phyloP scores from a whole-genome alignment of 352 stramenopile genomes.

The Phytophthora nicotianae region DNA sequence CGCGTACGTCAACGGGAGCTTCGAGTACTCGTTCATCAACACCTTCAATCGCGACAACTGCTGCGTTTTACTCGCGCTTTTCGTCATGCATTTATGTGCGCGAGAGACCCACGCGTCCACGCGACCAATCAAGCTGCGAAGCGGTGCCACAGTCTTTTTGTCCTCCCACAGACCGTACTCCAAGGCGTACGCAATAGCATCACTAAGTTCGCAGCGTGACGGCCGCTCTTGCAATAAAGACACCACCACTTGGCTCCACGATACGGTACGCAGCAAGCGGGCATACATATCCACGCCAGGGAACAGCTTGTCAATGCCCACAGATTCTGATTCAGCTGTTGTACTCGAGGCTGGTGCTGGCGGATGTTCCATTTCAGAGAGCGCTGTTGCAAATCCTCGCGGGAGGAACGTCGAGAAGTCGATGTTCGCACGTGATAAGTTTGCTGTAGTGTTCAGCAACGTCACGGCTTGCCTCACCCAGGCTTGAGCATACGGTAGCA shows the following conservation, averaged over 20 bases:
- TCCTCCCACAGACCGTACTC: conserved; percentile 71
- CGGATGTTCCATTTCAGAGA: conserved; percentile 37
- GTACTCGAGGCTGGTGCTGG: conserved; percentile 10
- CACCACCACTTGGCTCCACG: conserved; percentile 78
- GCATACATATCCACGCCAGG: conserved; percentile 68
- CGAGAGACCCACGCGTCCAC: conserved; percentile 85
- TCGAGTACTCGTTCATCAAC: conserved; percentile 89
- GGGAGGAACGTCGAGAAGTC: conserved; percentile 48
- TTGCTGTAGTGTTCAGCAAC: conserved; percentile 55
- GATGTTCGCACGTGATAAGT: conserved; percentile 42
- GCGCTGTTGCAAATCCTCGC: conserved; percentile 46
- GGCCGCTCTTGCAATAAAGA: conserved; percentile 79
- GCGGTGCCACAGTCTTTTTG: conserved; percentile 68
- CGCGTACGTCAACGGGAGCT: conserved; percentile 77
- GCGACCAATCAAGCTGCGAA: conserved; percentile 75
- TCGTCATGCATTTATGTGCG: conserved; percentile 78
- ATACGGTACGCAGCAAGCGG: conserved; percentile 66
- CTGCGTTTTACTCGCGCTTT: conserved; percentile 62
- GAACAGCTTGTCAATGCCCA: conserved; percentile 69
- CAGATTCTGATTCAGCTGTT: neutral
- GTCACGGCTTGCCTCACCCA: conserved; percentile 61
- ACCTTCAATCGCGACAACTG: conserved; percentile 66
- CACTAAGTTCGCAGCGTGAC: conserved; percentile 61
- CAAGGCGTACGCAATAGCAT: conserved; percentile 65
- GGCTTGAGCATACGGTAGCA: conserved; percentile 55